Evolutionary conservation across 495 filamentous ascomycete species (phyloP).

Genomic region (Penicillium nucicola): DNA sequence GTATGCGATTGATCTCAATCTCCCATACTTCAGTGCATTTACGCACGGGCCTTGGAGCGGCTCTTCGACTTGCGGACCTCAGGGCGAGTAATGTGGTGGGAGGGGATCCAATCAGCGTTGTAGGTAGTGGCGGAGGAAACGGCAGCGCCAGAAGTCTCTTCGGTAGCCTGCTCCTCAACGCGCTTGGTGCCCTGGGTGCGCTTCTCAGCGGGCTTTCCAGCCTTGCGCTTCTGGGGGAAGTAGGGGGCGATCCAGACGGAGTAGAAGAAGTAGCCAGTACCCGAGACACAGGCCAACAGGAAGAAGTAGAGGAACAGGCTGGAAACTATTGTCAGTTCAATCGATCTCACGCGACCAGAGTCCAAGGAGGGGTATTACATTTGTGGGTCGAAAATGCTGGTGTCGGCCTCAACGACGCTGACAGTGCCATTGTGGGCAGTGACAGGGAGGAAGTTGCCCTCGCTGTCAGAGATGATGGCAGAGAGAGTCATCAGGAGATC

Average conservation of each 20-base stretch:
- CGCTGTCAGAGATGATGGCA: slow-evolving; percentile 63
- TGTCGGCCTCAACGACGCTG: slow-evolving; percentile 86
- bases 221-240: slow-evolving; percentile 84
- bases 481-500: slow-evolving; percentile 78
- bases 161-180: slow-evolving; percentile 57
- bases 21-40: slow-evolving; percentile 7
- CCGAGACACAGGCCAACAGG: slow-evolving; percentile 72
- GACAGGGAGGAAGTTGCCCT: slow-evolving; percentile 68
- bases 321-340: slow-evolving; percentile 22
- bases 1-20: background rate
- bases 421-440: slow-evolving; percentile 85
- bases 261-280: slow-evolving; percentile 92
- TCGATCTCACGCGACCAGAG: background rate
- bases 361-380: slow-evolving; percentile 59
- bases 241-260: slow-evolving; percentile 95
- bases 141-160: slow-evolving; percentile 60
- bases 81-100: slow-evolving; percentile 84
- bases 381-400: slow-evolving; percentile 91
- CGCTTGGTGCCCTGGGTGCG: slow-evolving; percentile 61
- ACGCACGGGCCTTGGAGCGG: slow-evolving; percentile 53
- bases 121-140: slow-evolving; percentile 71
- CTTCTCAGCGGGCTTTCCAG: slow-evolving; percentile 61
- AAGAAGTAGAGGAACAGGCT: slow-evolving; percentile 98
- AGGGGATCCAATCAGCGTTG: slow-evolving; percentile 96
- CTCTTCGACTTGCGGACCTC: slow-evolving; percentile 77